Percentiles rank a stretch among this genome's conserved stretches.
These are phyloP conservation scores for Mixia osmundae DNA, from an alignment of 1,284 basidiomycete genomes.

Conservation along the genomic window DNA sequence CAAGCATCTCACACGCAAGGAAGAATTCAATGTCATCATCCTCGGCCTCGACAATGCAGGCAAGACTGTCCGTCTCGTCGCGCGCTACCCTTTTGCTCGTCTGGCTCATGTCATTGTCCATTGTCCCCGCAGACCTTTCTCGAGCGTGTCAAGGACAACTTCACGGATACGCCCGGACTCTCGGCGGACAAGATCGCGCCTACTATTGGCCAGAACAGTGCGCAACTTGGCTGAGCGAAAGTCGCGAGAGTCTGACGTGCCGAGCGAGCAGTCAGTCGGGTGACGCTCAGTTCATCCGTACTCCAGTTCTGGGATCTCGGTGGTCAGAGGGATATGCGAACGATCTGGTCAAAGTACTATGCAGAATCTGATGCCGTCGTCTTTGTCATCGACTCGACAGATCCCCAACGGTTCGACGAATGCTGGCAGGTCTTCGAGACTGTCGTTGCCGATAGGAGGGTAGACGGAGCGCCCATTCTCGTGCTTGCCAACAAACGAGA, in stretches of 20 bases:
- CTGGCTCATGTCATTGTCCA: constrained; percentile 4
- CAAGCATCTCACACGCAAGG: constrained; percentile 69
- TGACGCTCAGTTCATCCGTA: constrained; percentile 66
- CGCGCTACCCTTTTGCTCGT: background rate
- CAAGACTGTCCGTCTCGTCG: constrained; percentile 42
- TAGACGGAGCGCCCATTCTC: constrained; percentile 62
- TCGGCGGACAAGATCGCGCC: constrained; percentile 73
- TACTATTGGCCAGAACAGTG: constrained; percentile 86
- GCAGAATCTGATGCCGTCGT: constrained; percentile 83
- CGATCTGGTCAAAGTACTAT: constrained; percentile 81
- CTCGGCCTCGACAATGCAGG: constrained; percentile 53
- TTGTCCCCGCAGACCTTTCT: constrained; percentile 40
- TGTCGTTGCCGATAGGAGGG: constrained; percentile 59
- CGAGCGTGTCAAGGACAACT: constrained; percentile 76
- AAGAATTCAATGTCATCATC: constrained; percentile 51
- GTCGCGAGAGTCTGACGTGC: background rate
- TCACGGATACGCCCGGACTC: constrained; percentile 59
- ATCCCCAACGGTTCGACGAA: constrained; percentile 53
- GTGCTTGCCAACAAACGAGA: constrained; percentile 88
- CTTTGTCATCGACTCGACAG: constrained; percentile 71
- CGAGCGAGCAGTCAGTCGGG: constrained; percentile 47
- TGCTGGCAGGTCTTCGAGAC: constrained; percentile 84
- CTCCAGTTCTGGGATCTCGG: constrained; percentile 87
- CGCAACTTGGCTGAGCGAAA: constrained; percentile 12
- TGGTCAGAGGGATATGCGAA: constrained; percentile 68